Evolutionary conservation across 2,329 filamentous ascomycete genomes (phyloP).

Genomic region (Xylariales sp.): DNA sequence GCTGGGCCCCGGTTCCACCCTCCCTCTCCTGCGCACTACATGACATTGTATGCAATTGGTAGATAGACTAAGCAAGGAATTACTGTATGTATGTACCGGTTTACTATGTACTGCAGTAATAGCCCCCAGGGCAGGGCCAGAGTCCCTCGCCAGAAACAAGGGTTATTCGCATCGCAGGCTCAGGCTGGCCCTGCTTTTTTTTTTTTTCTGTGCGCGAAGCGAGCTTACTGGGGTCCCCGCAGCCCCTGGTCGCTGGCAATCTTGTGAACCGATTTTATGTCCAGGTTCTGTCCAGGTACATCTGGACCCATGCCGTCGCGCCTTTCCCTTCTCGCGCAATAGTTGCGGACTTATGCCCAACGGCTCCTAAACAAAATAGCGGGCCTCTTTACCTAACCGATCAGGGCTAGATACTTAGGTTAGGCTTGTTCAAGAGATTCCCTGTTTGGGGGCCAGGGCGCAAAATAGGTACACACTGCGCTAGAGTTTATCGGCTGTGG

Average conservation of each 20-base stretch:
- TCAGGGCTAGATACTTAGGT: conserved; percentile 47
- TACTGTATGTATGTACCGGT: conserved; percentile 25
- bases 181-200: conserved; percentile 42
- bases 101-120: conserved; percentile 24
- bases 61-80: conserved; percentile 30
- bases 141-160: conserved; percentile 36
- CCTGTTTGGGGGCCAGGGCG: conserved; percentile 53
- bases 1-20: conserved; percentile 21
- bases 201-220: conserved; percentile 51
- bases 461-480: conserved; percentile 29
- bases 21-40: conserved; percentile 23
- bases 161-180: conserved; percentile 34
- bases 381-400: conserved; percentile 56
- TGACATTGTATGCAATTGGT: conserved; percentile 12
- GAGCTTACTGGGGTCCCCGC: conserved; percentile 54
- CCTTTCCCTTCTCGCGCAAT: conserved; percentile 55
- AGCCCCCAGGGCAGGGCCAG: conserved; percentile 19
- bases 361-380: conserved; percentile 59
- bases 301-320: conserved; percentile 49
- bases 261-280: conserved; percentile 60
- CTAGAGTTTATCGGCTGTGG: conserved; percentile 44
- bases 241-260: conserved; percentile 56
- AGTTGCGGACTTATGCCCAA: conserved; percentile 57
- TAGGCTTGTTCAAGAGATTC: conserved; percentile 38
- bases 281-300: conserved; percentile 20